Conservation (phyloP, 768 basidiomycete species). For the Plicaturopsis crispa region DNA sequence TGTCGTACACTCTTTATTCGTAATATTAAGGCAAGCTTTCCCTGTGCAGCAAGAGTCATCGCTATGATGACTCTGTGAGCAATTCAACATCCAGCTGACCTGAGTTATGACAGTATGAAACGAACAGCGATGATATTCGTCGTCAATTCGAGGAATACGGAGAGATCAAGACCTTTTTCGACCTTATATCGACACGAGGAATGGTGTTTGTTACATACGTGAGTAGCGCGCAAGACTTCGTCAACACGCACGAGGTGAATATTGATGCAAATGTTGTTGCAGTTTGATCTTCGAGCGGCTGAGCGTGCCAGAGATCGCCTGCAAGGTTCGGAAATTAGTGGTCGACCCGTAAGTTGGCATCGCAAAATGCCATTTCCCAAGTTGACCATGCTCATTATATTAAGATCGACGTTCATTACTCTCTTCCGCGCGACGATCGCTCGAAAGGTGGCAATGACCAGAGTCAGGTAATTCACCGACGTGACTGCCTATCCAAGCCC, state of each 20-base stretch:
- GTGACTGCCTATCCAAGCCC: constrained; percentile 1
- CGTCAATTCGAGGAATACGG: constrained; percentile 87
- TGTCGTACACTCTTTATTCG: constrained; percentile 96
- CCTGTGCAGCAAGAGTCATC: constrained; percentile 13
- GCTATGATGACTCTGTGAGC: too few relatives aligned
- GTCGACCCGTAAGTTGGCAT: constrained; percentile 73
- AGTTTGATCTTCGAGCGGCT: constrained; percentile 93
- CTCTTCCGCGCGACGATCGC: constrained; percentile 84
- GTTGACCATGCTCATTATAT: too few relatives aligned
- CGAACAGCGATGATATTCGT: constrained; percentile 78
- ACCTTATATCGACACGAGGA: constrained; percentile 89
- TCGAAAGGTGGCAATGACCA: constrained; percentile 67
- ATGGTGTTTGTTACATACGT: constrained; percentile 99
- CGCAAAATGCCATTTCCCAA: too few relatives aligned
- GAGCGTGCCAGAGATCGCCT: constrained; percentile 86
- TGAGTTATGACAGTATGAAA: constrained; percentile 92
- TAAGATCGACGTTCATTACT: constrained; percentile 98
- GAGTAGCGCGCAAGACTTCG: too few relatives aligned
- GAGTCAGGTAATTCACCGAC: constrained; percentile 79
- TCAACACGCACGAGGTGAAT: constrained; percentile 1
- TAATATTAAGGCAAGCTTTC: constrained; percentile 88
- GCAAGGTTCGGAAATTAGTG: constrained; percentile 83
- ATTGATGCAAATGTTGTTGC: constrained; percentile 2
- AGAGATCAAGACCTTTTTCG: constrained; percentile 96
- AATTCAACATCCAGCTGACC: too few relatives aligned